Conservation (phyloP, 176 grass and related monocot genomes). For the Avena eriantha region DNA sequence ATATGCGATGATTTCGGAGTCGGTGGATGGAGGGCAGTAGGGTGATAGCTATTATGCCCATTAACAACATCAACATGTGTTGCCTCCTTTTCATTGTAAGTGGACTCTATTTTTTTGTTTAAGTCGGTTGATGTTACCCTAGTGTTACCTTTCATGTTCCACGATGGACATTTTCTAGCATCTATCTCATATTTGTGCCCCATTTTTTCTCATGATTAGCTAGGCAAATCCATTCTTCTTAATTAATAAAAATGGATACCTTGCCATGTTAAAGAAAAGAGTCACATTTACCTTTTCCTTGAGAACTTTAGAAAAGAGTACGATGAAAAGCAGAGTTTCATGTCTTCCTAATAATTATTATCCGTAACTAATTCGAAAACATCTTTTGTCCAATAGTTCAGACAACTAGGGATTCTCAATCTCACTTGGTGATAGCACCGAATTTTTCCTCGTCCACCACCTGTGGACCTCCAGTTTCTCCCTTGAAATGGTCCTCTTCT, state of each 20-base stretch:
- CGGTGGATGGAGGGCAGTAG: not conserved
- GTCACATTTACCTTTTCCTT: fast-evolving
- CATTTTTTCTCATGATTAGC: not conserved
- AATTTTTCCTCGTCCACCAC: not conserved
- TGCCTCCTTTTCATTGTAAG: not conserved
- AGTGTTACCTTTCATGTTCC: not conserved
- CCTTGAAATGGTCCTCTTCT: not conserved
- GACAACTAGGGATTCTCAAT: not conserved
- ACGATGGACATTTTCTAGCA: not conserved
- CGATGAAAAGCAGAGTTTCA: not conserved
- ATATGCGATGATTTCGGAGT: not conserved
- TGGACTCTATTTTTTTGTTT: not conserved
- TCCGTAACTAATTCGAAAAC: not conserved
- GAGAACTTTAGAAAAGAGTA: not conserved
- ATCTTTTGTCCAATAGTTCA: not conserved
- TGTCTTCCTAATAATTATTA: not conserved
- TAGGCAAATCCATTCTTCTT: not conserved
- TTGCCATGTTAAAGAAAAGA: not conserved
- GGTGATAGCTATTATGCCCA: not conserved
- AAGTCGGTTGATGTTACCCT: not conserved
- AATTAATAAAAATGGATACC: not conserved
- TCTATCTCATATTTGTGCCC: not conserved
- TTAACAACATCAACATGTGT: not conserved
- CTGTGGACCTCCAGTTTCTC: not conserved
- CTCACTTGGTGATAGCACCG: not conserved